Conservation (phyloP, 169 alveolate species). For the Plasmodium cynomolgi region DNA sequence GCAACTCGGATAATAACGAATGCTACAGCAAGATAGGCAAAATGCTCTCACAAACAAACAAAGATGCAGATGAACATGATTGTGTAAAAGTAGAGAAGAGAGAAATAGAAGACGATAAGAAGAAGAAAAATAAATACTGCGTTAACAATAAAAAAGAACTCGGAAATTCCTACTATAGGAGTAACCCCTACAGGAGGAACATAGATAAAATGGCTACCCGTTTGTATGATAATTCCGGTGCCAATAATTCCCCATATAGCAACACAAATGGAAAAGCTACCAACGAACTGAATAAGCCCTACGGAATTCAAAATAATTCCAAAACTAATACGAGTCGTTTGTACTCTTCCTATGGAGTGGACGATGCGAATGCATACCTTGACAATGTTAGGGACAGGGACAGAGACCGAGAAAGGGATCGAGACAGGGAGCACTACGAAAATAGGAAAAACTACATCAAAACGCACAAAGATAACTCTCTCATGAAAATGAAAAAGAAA, state of each 20-base stretch:
- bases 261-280: neutral
- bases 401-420: too few relatives aligned
- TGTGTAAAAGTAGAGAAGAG: slow-evolving; percentile 38
- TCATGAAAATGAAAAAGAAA: neutral
- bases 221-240: neutral
- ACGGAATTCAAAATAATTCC: neutral
- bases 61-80: slow-evolving; percentile 1
- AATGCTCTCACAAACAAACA: slow-evolving; percentile 5
- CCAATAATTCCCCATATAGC: neutral
- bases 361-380: neutral
- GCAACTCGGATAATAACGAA: slow-evolving; percentile 14
- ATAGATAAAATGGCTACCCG: neutral
- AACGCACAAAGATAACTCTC: neutral
- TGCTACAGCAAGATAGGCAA: slow-evolving; percentile 12
- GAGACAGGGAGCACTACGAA: neutral
- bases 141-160: neutral
- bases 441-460: neutral
- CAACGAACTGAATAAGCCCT: neutral
- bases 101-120: slow-evolving; percentile 30
- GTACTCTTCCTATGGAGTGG: neutral
- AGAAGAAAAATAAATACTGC: slow-evolving; percentile 20
- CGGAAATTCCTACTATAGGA: neutral
- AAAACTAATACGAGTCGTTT: neutral
- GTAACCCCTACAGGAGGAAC: slow-evolving; percentile 16
- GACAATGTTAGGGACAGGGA: neutral